Percentiles rank a stretch among this genome's conserved stretches.
These are phyloP conservation scores for Hypoxylon intermedium DNA, from an alignment of 495 filamentous ascomycete species.

Conservation along the genomic window DNA sequence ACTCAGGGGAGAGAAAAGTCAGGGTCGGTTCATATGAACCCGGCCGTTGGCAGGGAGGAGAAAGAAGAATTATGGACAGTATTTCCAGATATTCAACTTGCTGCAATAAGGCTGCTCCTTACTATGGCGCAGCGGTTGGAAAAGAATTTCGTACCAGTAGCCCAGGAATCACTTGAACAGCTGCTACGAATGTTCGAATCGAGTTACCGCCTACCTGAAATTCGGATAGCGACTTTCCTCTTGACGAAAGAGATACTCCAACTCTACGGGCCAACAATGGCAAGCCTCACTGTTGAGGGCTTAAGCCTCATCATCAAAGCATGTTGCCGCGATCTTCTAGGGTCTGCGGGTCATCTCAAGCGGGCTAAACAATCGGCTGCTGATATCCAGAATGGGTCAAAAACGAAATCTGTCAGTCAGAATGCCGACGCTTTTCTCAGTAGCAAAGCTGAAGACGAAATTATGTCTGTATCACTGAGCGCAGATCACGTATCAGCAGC, in stretches of 20 bases:
- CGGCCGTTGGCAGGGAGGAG: constrained; percentile 77
- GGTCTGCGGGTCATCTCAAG: constrained; percentile 49
- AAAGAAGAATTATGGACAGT: constrained; percentile 73
- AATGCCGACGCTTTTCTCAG: constrained; percentile 52
- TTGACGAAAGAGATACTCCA: constrained; percentile 63
- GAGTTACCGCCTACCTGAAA: constrained; percentile 60
- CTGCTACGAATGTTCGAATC: constrained; percentile 70
- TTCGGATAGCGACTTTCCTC: constrained; percentile 67
- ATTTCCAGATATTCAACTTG: constrained; percentile 75
- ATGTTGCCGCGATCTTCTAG: constrained; percentile 70
- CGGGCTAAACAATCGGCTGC: constrained; percentile 33
- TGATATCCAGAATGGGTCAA: constrained; percentile 36
- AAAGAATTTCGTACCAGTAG: constrained; percentile 59
- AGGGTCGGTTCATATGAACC: constrained; percentile 59
- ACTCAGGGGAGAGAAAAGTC: constrained; percentile 42
- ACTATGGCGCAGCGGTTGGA: constrained; percentile 62
- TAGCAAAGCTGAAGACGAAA: constrained; percentile 44
- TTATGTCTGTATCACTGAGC: constrained; percentile 42
- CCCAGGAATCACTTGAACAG: constrained; percentile 69
- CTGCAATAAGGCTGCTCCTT: constrained; percentile 65
- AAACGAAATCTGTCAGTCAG: constrained; percentile 43
- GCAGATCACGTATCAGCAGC: constrained; percentile 54
- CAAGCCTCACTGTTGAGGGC: constrained; percentile 65
- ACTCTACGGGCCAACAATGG: constrained; percentile 67
- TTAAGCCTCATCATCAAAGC: constrained; percentile 63